phyloP scores from a whole-genome alignment of 306 rosid species.

The Crotalaria pallida region DNA sequence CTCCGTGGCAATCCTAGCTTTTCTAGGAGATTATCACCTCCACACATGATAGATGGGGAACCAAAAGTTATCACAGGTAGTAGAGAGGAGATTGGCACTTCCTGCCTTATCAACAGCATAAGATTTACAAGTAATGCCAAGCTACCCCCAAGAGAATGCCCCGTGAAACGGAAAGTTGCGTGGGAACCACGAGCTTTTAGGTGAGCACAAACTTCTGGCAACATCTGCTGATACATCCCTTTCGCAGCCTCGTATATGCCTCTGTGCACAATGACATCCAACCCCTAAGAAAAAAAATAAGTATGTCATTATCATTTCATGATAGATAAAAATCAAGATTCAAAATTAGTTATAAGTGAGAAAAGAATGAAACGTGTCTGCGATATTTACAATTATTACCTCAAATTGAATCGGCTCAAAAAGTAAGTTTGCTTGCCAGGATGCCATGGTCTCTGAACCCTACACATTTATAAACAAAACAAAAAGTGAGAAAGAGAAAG shows the following conservation, averaged over 20 bases:
- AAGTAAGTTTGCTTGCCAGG: slow-evolving; percentile 98
- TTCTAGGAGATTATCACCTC: slow-evolving; percentile 70
- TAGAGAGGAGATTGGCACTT: slow-evolving; percentile 66
- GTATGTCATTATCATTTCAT: slow-evolving; percentile 9
- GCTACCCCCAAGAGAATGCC: slow-evolving; percentile 99
- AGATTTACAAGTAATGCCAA: slow-evolving; percentile 79
- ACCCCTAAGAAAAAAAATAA: slow-evolving; percentile 38
- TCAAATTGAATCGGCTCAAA: slow-evolving; percentile 88
- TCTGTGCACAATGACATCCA: slow-evolving; percentile 83
- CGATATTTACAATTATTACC: slow-evolving; percentile 41
- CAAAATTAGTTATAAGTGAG: not conserved
- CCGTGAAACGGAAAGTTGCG: slow-evolving; percentile 77
- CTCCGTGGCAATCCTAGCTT: slow-evolving; percentile 66
- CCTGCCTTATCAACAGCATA: slow-evolving; percentile 73
- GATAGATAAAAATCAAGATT: not conserved
- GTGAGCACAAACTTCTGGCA: slow-evolving; percentile 75
- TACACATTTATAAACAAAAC: slow-evolving; percentile 17
- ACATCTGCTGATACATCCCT: slow-evolving; percentile 83
- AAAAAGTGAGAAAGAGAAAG: not conserved
- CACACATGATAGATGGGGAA: slow-evolving; percentile 91
- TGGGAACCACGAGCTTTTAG: slow-evolving; percentile 54
- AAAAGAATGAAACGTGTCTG: not conserved
- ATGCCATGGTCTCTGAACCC: slow-evolving; percentile 91
- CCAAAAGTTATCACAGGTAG: slow-evolving; percentile 95
- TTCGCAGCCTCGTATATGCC: slow-evolving; percentile 98